Evolutionary conservation across 1,284 basidiomycete genomes (phyloP).

Genomic region (Dichomitus squalens): DNA sequence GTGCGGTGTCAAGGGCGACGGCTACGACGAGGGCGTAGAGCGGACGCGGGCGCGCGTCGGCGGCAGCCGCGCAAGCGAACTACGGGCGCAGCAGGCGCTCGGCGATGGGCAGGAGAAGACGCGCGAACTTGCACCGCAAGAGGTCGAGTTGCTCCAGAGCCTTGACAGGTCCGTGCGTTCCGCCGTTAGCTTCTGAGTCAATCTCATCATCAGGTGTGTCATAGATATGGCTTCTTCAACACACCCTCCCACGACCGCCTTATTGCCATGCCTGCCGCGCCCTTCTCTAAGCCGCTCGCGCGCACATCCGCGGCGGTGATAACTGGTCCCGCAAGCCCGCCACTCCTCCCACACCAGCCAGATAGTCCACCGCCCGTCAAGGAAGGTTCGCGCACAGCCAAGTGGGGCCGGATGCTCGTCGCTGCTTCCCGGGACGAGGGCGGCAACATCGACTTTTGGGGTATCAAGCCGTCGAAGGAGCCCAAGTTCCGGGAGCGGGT

Average conservation of each 20-base stretch:
- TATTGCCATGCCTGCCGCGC: slow-evolving; percentile 62
- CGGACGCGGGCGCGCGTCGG: slow-evolving; percentile 86
- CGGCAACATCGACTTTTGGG: slow-evolving; percentile 79
- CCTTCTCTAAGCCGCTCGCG: slow-evolving; percentile 64
- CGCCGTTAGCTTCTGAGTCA: not conserved
- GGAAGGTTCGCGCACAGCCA: slow-evolving; percentile 74
- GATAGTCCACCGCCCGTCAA: slow-evolving; percentile 51
- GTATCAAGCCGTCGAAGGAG: slow-evolving; percentile 62
- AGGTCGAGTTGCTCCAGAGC: slow-evolving; percentile 67
- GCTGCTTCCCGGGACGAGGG: slow-evolving; percentile 71
- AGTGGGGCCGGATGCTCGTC: slow-evolving; percentile 89
- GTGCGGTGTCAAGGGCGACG: slow-evolving; percentile 88
- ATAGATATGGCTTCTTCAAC: slow-evolving; percentile 86
- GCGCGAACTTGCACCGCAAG: slow-evolving; percentile 60
- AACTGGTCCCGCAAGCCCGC: slow-evolving; percentile 36
- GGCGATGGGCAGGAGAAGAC: slow-evolving; percentile 60
- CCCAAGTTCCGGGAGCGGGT: slow-evolving; percentile 71
- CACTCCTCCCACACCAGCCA: slow-evolving; percentile 41
- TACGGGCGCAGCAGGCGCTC: slow-evolving; percentile 55
- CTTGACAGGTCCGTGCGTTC: slow-evolving; percentile 72
- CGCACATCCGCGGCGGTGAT: slow-evolving; percentile 45
- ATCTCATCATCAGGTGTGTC: slow-evolving; percentile 5
- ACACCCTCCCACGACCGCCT: slow-evolving; percentile 78
- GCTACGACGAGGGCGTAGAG: slow-evolving; percentile 89
- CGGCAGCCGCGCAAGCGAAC: slow-evolving; percentile 57